A percentile compares a stretch with the other conserved stretches of the same genome.
Evolutionary conservation across 176 grass and related monocot species (phyloP).

Genomic region (Aegilops sharonensis): DNA sequence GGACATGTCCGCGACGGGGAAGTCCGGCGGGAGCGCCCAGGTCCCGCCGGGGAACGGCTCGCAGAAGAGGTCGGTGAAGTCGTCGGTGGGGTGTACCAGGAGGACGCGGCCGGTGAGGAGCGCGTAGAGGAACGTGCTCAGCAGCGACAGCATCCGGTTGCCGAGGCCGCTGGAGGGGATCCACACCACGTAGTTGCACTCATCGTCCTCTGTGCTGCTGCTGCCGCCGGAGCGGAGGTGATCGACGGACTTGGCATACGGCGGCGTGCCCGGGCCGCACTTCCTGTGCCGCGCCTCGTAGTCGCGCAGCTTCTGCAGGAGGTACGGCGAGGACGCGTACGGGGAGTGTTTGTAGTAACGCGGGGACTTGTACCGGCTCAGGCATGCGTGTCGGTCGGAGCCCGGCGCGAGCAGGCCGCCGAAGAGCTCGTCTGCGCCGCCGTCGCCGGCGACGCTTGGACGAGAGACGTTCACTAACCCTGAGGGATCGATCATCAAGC

Average conservation of each 20-base stretch:
- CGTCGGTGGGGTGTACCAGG: slow-evolving; percentile 23
- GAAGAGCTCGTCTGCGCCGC: slow-evolving; percentile 37
- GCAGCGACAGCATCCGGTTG: slow-evolving; percentile 59
- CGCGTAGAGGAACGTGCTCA: slow-evolving; percentile 52
- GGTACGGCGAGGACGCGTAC: slow-evolving; percentile 30
- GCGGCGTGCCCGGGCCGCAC: slow-evolving; percentile 46
- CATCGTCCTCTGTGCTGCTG: neutral
- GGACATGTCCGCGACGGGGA: slow-evolving; percentile 39
- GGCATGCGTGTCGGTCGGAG: slow-evolving; percentile 31
- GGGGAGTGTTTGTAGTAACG: slow-evolving; percentile 37
- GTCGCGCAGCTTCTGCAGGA: slow-evolving; percentile 38
- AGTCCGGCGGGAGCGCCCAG: slow-evolving; percentile 50
- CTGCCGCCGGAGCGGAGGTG: slow-evolving; percentile 33
- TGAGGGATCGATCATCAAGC: neutral
- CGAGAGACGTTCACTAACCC: neutral
- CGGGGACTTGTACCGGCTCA: slow-evolving; percentile 35
- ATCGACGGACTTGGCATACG: slow-evolving; percentile 34
- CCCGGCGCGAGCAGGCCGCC: slow-evolving; percentile 24
- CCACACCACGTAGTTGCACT: slow-evolving; percentile 57
- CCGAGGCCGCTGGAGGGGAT: slow-evolving; percentile 51
- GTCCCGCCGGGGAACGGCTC: slow-evolving; percentile 61
- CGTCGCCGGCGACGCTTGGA: neutral
- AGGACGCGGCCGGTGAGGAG: slow-evolving; percentile 57
- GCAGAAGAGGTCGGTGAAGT: slow-evolving; percentile 60
- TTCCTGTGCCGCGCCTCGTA: slow-evolving; percentile 61